These are phyloP conservation scores for Suillus alpinus DNA, from an alignment of 768 basidiomycete genomes.

Conservation along the genomic window DNA sequence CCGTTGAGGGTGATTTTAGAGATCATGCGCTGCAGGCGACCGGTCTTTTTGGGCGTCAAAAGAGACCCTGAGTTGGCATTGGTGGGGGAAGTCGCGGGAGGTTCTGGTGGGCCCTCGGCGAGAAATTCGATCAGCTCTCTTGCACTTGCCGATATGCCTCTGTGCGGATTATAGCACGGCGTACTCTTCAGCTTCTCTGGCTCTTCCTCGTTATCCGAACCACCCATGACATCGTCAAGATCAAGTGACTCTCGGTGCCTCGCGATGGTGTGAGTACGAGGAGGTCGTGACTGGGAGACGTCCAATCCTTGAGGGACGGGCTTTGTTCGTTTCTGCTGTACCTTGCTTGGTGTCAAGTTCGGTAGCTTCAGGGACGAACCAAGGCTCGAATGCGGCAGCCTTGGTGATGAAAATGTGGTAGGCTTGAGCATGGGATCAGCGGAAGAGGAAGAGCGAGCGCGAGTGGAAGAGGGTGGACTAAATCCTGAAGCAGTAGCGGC, in stretches of 20 bases:
- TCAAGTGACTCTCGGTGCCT: conserved; percentile 68
- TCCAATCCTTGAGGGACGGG: conserved; percentile 27
- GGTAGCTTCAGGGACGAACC: conserved; percentile 30
- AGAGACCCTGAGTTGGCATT: conserved; percentile 44
- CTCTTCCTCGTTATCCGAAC: conserved; percentile 58
- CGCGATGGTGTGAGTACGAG: conserved; percentile 45
- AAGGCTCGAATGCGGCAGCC: conserved; percentile 27
- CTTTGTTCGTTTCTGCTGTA: conserved; percentile 16
- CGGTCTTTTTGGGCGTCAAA: conserved; percentile 44
- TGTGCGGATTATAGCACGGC: conserved; percentile 37
- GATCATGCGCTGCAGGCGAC: conserved; percentile 78
- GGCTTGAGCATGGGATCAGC: conserved; percentile 24
- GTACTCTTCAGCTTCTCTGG: conserved; percentile 31
- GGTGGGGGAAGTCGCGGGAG: conserved; percentile 18
- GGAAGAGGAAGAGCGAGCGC: conserved; percentile 31
- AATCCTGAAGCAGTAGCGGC: conserved; percentile 39
- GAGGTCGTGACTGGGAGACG: conserved; percentile 21
- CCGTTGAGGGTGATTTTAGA: conserved; percentile 63
- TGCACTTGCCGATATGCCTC: conserved; percentile 41
- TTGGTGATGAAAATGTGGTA: conserved; percentile 17
- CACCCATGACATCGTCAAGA: conserved; percentile 72
- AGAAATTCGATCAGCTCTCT: conserved; percentile 57
- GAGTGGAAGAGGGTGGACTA: conserved; percentile 23
- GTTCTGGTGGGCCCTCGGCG: conserved; percentile 52
- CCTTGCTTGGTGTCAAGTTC: conserved; percentile 19